These are phyloP conservation scores for Diaporthe citri DNA, from an alignment of 2,329 filamentous ascomycete genomes.

Conservation along the genomic window DNA sequence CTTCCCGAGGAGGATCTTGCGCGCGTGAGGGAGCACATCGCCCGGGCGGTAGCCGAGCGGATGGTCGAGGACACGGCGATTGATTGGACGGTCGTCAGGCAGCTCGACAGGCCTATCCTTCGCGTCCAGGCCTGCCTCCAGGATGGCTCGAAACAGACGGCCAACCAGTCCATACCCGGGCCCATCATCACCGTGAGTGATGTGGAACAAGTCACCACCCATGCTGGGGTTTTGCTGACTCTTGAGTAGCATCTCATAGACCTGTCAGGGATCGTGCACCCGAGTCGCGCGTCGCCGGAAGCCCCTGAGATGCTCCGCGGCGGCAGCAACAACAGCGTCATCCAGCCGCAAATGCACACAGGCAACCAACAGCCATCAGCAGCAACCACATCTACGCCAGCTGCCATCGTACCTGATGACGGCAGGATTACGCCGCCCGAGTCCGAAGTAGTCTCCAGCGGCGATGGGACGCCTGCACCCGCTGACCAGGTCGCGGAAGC, in stretches of 20 bases:
- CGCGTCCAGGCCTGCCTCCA: conserved; percentile 28
- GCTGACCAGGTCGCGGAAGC: neutral
- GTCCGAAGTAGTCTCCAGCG: neutral
- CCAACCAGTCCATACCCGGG: conserved; percentile 26
- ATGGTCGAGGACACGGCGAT: conserved; percentile 15
- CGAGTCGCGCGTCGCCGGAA: conserved; percentile 1
- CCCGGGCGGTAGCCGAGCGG: conserved; percentile 2
- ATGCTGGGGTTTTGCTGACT: neutral
- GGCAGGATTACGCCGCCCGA: conserved; percentile 10
- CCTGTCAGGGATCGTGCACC: conserved; percentile 1
- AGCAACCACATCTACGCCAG: neutral
- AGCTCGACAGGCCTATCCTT: conserved; percentile 20
- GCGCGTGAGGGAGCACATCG: conserved; percentile 22
- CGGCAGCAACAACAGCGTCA: neutral
- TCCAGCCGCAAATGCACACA: neutral
- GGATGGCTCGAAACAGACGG: conserved; percentile 18
- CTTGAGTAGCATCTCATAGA: conserved; percentile 6
- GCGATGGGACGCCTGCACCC: neutral
- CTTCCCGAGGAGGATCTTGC: conserved; percentile 21
- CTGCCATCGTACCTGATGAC: neutral
- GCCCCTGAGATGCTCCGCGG: neutral
- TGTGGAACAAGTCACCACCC: neutral
- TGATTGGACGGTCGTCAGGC: conserved; percentile 15
- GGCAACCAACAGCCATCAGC: neutral
- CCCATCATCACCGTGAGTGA: conserved; percentile 1